Percentiles rank a stretch among this genome's conserved stretches.
These are phyloP conservation scores for Eucalyptus curtisii DNA, from an alignment of 345 rosid genomes.

Conservation along the genomic window DNA sequence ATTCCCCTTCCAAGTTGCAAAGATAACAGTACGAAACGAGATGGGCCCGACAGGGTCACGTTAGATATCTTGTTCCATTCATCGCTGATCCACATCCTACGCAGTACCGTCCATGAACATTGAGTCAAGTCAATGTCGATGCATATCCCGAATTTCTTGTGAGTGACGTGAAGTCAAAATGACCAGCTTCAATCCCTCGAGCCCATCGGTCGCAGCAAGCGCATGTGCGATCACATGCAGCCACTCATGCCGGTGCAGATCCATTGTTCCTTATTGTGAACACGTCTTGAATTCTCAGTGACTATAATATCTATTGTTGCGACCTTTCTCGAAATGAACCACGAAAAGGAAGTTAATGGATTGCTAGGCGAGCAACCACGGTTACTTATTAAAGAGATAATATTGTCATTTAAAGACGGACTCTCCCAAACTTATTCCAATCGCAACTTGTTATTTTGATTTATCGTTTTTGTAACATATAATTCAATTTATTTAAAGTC, in stretches of 20 bases:
- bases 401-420: background rate
- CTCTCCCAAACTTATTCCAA: background rate
- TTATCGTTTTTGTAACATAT: background rate
- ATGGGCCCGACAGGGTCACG: background rate
- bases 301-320: background rate
- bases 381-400: background rate
- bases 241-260: background rate
- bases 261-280: background rate
- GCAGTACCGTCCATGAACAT: background rate
- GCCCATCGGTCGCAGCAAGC: background rate
- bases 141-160: background rate
- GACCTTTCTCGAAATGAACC: background rate
- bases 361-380: rapidly evolving
- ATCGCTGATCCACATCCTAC: background rate
- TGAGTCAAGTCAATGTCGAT: background rate
- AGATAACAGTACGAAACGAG: background rate
- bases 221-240: background rate
- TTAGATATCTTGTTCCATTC: background rate
- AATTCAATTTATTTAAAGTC: background rate
- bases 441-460: background rate
- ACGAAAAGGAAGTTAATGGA: background rate
- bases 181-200: background rate
- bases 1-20: background rate
- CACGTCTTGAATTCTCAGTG: background rate
- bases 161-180: background rate